Base-by-base conservation (phyloP, 73 alveolate genomes). In the Paramecium tetraurelia region DNA sequence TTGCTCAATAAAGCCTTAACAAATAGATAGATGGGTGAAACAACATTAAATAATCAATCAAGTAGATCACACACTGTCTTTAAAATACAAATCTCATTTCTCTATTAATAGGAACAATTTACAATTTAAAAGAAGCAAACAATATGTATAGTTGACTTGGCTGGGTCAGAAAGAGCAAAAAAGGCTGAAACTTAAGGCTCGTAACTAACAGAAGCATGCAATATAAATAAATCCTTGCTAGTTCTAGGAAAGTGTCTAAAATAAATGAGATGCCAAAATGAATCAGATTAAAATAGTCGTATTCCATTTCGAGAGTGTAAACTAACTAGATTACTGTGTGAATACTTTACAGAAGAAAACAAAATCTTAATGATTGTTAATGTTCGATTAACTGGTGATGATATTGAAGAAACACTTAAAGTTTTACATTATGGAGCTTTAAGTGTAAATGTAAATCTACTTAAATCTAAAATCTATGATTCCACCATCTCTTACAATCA, bases 51-150 rank as follows among this genome's bases (percentile, higher is more conserved):
- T 83, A 92, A 86, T 77, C 59, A 92, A 86, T 93, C 97, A 33
- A 92, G 96, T 43, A 92, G 98, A 84, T 95, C 98, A 2, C 96
- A 95, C 92, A 86, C 97, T 10, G 88, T 93, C 21, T 95, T 93
- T 85, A 95, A 93, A 92, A 83, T 95, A 44, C 70, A 76, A 77
- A 68, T 72, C 86, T 35, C 85, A 93, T 41, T 83, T 95, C 58
- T 89, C 90, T 29, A 93, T 95, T 4, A 95, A 93, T 27, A 97
- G 94, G 88, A 69, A 93, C 43, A 97, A 97, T 7, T 96, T 97
- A 63, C 84, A 27, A 63, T 63, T 16, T 63, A 27, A 63, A 63
- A 11, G 12, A 63, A 31, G 31, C 11, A 31, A 33, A 63, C 41
- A 12, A 31, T 33, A 63, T 63, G 84, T 63, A 63, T 63, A 0